Conservation (phyloP, 805 yeast genomes). For the Metschnikowia vanudenii region DNA sequence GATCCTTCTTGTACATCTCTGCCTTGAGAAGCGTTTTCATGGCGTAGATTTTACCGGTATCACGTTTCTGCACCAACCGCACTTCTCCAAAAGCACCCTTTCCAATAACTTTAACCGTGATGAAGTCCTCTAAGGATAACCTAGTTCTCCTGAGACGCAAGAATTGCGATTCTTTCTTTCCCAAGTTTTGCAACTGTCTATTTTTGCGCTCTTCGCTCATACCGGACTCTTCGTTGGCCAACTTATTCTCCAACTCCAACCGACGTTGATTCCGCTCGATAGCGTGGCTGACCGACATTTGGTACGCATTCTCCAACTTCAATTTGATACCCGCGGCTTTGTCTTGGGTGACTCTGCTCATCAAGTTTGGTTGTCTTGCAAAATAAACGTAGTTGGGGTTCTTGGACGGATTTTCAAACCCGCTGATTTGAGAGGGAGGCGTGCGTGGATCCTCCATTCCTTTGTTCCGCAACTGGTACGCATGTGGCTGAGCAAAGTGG, state of each 20-base stretch:
- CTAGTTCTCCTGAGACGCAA: conserved; percentile 82
- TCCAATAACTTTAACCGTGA: conserved; percentile 85
- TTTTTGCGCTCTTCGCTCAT: conserved; percentile 79
- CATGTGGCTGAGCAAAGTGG: conserved; percentile 14
- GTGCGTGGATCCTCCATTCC: conserved; percentile 12
- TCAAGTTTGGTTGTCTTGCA: conserved; percentile 77
- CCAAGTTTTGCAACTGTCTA: conserved; percentile 77
- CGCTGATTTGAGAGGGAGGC: conserved; percentile 10
- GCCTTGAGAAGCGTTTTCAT: conserved; percentile 89
- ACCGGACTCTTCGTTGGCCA: conserved; percentile 59
- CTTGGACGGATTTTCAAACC: conserved; percentile 1
- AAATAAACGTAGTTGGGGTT: conserved; percentile 50
- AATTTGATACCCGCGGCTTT: conserved; percentile 81
- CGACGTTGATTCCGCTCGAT: conserved; percentile 94
- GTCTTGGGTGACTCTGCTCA: conserved; percentile 75
- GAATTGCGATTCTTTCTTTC: conserved; percentile 85
- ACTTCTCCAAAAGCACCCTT: conserved; percentile 99
- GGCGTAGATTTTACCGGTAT: conserved; percentile 88
- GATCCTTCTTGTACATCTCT: conserved; percentile 94
- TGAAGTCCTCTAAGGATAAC: conserved; percentile 77
- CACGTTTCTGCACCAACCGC: conserved; percentile 86
- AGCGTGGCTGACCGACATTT: conserved; percentile 84
- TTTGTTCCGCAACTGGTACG: conserved; percentile 11
- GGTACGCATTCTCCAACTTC: conserved; percentile 79
- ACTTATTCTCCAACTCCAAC: conserved; percentile 72